A percentile compares a stretch with the other conserved stretches of the same genome.
phyloP scores from a whole-genome alignment of 2,329 filamentous ascomycete species.

The Pseudocercospora cruenta region DNA sequence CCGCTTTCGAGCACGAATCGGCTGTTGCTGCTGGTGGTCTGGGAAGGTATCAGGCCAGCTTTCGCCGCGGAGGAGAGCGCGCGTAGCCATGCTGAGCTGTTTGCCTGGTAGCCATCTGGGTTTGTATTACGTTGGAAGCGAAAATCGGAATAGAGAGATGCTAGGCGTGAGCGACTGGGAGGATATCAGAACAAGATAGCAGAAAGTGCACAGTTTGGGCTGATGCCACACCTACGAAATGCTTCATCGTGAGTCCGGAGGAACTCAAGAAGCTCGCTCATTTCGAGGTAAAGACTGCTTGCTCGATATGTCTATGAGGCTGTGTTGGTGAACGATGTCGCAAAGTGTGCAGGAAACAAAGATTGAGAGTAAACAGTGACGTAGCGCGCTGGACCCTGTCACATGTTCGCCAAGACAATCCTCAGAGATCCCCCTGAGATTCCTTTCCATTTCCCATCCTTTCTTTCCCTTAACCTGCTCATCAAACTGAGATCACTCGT shows the following conservation, averaged over 20 bases:
- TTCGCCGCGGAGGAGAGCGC: constrained; percentile 71
- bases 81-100: constrained; percentile 76
- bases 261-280: constrained; percentile 63
- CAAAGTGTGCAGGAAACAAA: not conserved
- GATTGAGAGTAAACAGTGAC: not conserved
- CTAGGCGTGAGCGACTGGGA: constrained; percentile 68
- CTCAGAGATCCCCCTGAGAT: not conserved
- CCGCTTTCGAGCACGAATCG: constrained; percentile 57
- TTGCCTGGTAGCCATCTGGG: constrained; percentile 82
- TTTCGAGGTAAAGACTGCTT: not conserved
- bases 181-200: constrained; percentile 15
- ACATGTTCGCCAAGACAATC: not conserved
- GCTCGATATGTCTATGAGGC: not conserved
- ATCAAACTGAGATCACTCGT: not conserved
- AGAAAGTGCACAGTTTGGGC: constrained; percentile 22
- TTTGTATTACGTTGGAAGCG: constrained; percentile 73
- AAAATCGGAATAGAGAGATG: constrained; percentile 89
- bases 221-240: constrained; percentile 46
- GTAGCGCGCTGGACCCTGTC: not conserved
- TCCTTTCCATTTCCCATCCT: not conserved
- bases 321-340: not conserved
- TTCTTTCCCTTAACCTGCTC: not conserved
- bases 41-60: constrained; percentile 60
- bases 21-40: constrained; percentile 45
- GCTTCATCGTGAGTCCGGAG: constrained; percentile 55